A percentile compares a stretch with the other conserved stretches of the same genome.
Conservation (phyloP, 164 flowering plant genomes). For the Aristolochia californica region DNA sequence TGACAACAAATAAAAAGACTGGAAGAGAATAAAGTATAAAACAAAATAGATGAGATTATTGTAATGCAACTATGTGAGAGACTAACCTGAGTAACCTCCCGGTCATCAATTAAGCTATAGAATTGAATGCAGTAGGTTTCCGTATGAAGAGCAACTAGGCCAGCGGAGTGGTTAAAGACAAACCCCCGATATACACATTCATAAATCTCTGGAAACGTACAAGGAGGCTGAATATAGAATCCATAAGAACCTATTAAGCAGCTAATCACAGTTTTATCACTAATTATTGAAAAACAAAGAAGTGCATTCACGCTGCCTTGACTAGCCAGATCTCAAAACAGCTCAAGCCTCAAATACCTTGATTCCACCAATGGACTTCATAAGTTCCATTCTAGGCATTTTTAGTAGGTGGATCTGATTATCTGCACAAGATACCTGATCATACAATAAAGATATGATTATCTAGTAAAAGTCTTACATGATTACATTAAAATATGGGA, state of each 20-base stretch:
- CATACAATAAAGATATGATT: neutral
- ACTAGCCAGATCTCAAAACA: neutral
- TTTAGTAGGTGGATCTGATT: slow-evolving; percentile 80
- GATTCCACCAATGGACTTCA: slow-evolving; percentile 74
- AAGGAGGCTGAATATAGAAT: slow-evolving; percentile 58
- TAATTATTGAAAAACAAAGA: neutral
- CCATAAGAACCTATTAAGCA: neutral
- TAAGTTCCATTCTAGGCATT: slow-evolving; percentile 74
- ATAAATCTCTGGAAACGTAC: slow-evolving; percentile 31
- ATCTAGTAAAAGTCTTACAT: neutral
- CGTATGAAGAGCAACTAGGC: slow-evolving; percentile 58
- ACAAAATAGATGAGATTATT: too few relatives aligned
- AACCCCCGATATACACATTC: slow-evolving; percentile 25
- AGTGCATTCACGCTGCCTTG: neutral
- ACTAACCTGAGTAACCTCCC: slow-evolving; percentile 64
- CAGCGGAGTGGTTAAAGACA: slow-evolving; percentile 43
- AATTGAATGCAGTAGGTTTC: slow-evolving; percentile 72
- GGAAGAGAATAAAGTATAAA: neutral
- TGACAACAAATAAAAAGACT: neutral
- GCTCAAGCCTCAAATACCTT: slow-evolving; percentile 44
- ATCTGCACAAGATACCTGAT: slow-evolving; percentile 90
- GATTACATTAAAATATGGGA: neutral
- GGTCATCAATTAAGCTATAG: slow-evolving; percentile 68
- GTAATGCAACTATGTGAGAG: neutral
- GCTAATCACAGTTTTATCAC: neutral